phyloP scores from a whole-genome alignment of 306 rosid species.

The Dryas alaskensis region DNA sequence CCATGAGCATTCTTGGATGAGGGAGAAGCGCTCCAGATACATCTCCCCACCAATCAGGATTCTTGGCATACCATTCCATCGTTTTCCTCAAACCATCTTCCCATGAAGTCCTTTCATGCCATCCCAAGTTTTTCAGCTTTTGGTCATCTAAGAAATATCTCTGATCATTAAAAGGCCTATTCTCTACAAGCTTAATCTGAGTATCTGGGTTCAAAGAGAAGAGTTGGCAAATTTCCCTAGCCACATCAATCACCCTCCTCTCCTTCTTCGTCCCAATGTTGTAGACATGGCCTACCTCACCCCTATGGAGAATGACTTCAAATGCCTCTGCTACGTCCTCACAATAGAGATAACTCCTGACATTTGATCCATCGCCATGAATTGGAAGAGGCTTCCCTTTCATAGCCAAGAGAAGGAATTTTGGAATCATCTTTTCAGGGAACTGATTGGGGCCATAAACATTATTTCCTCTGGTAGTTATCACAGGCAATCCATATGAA shows the following conservation, averaged over 20 bases:
- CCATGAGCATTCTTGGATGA: constrained; percentile 57
- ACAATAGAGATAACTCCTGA: constrained; percentile 55
- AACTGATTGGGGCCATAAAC: constrained; percentile 61
- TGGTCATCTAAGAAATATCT: constrained; percentile 55
- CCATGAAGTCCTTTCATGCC: constrained; percentile 52
- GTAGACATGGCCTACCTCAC: constrained; percentile 64
- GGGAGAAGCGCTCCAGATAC: constrained; percentile 60
- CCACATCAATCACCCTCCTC: constrained; percentile 62
- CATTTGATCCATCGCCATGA: constrained; percentile 66
- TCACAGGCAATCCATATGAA: constrained; percentile 55
- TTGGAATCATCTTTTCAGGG: constrained; percentile 63
- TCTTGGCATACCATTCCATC: constrained; percentile 52
- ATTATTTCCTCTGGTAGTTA: constrained; percentile 59
- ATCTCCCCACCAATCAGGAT: constrained; percentile 67
- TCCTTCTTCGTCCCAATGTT: constrained; percentile 59
- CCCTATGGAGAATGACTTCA: constrained; percentile 53
- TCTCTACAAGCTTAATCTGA: constrained; percentile 44
- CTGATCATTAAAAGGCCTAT: constrained; percentile 60
- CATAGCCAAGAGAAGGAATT: constrained; percentile 58
- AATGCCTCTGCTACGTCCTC: constrained; percentile 70
- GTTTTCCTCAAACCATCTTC: constrained; percentile 54
- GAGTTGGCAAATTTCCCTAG: constrained; percentile 47
- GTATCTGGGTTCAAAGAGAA: constrained; percentile 42
- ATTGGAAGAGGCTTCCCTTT: constrained; percentile 51
- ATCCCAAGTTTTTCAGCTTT: constrained; percentile 52